phyloP scores from a whole-genome alignment of 208 protist genomes.

The Vickermania ingenoplastis region DNA sequence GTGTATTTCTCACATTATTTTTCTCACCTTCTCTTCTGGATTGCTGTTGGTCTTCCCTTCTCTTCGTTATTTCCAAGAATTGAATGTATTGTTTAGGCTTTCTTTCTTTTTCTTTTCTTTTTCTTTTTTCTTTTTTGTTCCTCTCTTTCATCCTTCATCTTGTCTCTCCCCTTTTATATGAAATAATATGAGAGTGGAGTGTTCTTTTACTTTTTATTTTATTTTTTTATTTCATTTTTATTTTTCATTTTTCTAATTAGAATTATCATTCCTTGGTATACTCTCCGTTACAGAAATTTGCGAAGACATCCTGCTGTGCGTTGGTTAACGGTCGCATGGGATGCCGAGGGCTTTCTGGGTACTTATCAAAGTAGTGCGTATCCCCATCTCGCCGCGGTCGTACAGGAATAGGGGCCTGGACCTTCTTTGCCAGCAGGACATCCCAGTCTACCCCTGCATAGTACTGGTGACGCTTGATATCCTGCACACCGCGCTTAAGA shows the following conservation, averaged over 20 bases:
- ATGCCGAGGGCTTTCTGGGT: conserved; percentile 78
- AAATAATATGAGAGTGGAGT: conserved; percentile 1
- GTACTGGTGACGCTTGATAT: conserved; percentile 96
- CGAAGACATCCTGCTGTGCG: conserved; percentile 78
- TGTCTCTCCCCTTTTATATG: conserved; percentile 1
- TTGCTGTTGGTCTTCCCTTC: neutral
- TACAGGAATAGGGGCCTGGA: conserved; percentile 78
- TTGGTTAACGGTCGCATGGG: conserved; percentile 59
- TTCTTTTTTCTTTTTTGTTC: conserved; percentile 9
- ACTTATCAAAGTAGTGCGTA: conserved; percentile 88
- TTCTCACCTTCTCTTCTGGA: neutral
- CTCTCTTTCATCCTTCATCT: neutral
- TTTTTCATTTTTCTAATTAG: neutral
- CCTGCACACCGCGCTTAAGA: conserved; percentile 78
- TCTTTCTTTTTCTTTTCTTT: conserved; percentile 3
- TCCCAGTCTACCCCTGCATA: conserved; percentile 94
- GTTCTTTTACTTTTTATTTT: conserved; percentile 7
- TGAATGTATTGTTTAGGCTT: neutral
- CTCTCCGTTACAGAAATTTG: conserved; percentile 83
- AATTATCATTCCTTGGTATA: conserved; percentile 47
- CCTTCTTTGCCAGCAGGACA: conserved; percentile 67
- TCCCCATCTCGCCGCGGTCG: conserved; percentile 67
- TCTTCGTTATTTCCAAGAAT: too few relatives aligned
- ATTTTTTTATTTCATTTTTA: neutral
- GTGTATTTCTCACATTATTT: neutral